phyloP scores from a whole-genome alignment of 257 asterid genomes.

The Nicotiana attenuata region DNA sequence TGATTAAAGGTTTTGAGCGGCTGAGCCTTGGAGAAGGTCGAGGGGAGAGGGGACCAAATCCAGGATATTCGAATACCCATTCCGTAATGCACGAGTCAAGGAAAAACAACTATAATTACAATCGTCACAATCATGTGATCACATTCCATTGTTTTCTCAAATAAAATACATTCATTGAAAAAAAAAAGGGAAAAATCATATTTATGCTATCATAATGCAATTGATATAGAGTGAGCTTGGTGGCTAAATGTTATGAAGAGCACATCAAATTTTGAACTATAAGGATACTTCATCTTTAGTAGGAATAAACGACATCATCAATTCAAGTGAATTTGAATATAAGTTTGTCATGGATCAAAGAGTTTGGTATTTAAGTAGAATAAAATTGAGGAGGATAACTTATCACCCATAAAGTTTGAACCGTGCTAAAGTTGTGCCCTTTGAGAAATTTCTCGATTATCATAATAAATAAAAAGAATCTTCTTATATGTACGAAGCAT shows the following conservation, averaged over 20 bases:
- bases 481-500: too few species aligned
- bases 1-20: neutral
- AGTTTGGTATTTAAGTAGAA: too few species aligned
- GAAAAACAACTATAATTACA: neutral
- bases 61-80: neutral
- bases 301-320: neutral
- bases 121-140: neutral
- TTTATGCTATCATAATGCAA: neutral
- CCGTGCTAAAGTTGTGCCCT: too few species aligned
- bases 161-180: neutral
- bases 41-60: neutral
- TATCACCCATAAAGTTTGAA: too few species aligned
- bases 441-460: too few species aligned
- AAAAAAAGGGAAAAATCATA: too few species aligned
- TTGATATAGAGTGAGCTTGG: neutral
- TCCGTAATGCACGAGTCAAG: constrained; percentile 1
- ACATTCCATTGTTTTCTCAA: neutral
- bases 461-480: too few species aligned
- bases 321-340: neutral
- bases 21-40: neutral
- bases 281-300: too few species aligned
- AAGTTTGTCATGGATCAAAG: too few species aligned
- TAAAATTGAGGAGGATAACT: too few species aligned
- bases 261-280: too few species aligned
- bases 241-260: neutral